Evolutionary conservation across 176 grass and related monocot species (phyloP), one percentile per base, ranked within the genome.

Genomic region (Triticum urartu): DNA sequence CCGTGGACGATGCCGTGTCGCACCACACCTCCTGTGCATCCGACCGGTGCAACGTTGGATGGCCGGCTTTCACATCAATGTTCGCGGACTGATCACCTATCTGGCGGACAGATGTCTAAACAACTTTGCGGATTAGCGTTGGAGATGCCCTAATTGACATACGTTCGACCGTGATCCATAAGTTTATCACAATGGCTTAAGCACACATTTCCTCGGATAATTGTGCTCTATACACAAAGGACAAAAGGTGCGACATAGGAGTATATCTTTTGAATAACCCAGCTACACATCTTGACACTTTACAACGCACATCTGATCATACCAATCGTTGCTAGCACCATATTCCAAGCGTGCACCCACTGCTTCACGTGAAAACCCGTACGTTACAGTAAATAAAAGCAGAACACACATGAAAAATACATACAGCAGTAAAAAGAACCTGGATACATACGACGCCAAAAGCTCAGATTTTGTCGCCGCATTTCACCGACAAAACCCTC

Each of bases 391-490:
- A 63, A 67, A 69, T 79, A 63, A 67, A 69, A 21, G 4, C 18
- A 18, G 4, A 48, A 62, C 17, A 38, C 11, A 10, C 38, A 54
- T 12, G 60, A 0, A 52, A 12, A 36, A 79, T 1, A 12, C 24
- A 36, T 0, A 39, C 7, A 3, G 40, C 10, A 28, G 22, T 73
- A 58, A 75, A 68, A 85, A 26, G 65, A 76, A 36, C 5, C 3
- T 14, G 22, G 1, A 6, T 52, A n/a, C 42, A 15, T 76, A 24
- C 30, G n/a, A 24, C 2, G 47, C 70, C 38, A 79, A 83, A 72
- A 35, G 60, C 14, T 75, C 28, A 75, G 59, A 84, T 84, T 79
- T 84, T 80, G 75, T 87, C 85, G 60, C 21, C 67, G 66, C 35
- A 80, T 75, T 40, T 71, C 28, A 67, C 65, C 34, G 73, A 43